Conservation (phyloP, 169 alveolate species). For the Plasmodium cynomolgi region DNA sequence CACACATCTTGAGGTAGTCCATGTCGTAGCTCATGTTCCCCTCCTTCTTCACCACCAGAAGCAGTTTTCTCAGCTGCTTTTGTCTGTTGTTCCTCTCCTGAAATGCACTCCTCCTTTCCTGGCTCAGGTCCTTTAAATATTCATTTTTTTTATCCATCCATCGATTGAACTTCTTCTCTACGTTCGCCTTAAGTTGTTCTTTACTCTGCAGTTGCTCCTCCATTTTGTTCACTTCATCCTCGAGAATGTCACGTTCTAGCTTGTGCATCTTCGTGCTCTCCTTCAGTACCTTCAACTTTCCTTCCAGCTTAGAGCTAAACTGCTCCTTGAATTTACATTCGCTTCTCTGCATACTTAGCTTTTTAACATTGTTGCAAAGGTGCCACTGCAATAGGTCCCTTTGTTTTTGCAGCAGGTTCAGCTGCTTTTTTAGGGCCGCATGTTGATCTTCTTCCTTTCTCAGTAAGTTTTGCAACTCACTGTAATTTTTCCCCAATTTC, state of each 20-base stretch:
- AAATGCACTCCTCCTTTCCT: slow-evolving; percentile 40
- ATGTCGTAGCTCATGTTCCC: slow-evolving; percentile 50
- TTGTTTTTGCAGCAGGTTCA: slow-evolving; percentile 24
- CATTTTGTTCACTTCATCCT: slow-evolving; percentile 39
- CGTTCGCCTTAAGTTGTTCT: slow-evolving; percentile 5
- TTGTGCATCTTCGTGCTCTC: slow-evolving; percentile 32
- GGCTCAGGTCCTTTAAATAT: slow-evolving; percentile 21
- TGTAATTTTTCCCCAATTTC: slow-evolving; percentile 26
- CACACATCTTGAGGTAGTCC: slow-evolving; percentile 52
- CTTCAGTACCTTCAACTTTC: slow-evolving; percentile 33
- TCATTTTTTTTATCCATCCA: slow-evolving; percentile 52
- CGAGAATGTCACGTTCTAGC: slow-evolving; percentile 45
- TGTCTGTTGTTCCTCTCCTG: slow-evolving; percentile 60
- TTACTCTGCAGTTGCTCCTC: slow-evolving; percentile 30
- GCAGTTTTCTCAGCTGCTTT: slow-evolving; percentile 27
- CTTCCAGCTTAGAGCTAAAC: slow-evolving; percentile 24
- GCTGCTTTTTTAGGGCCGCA: slow-evolving; percentile 19
- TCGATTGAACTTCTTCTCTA: slow-evolving; percentile 35
- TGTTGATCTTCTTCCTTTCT: slow-evolving; percentile 29
- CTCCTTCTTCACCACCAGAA: slow-evolving; percentile 51
- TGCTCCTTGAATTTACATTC: slow-evolving; percentile 36
- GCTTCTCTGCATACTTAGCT: slow-evolving; percentile 58
- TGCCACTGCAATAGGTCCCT: slow-evolving; percentile 63
- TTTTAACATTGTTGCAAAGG: slow-evolving; percentile 41
- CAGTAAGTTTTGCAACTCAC: slow-evolving; percentile 17